Conservation (phyloP, 768 basidiomycete genomes). For the Pleurotus eryngii region DNA sequence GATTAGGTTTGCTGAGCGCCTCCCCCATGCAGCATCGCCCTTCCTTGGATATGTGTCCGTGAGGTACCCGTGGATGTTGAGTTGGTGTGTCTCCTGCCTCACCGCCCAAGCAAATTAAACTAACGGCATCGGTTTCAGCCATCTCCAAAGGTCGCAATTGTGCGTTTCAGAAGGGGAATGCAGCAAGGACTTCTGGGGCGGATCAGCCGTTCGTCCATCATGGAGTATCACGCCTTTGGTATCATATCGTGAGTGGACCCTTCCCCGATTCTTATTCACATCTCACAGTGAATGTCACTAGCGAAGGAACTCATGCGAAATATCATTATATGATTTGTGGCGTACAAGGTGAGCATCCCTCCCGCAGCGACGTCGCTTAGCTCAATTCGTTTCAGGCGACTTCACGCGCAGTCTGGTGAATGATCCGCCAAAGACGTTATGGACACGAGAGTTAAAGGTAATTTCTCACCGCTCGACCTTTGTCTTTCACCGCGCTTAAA, state of each 20-base stretch:
- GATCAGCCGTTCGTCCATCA: constrained; percentile 66
- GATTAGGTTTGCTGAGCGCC: background rate
- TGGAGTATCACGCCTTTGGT: constrained; percentile 84
- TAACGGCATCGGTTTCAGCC: constrained; percentile 41
- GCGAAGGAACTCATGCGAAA: constrained; percentile 69
- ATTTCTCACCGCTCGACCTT: background rate
- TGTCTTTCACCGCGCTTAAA: background rate
- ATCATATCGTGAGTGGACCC: constrained; percentile 61
- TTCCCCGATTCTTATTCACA: background rate
- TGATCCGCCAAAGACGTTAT: constrained; percentile 65
- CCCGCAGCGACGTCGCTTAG: background rate
- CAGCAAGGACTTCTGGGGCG: constrained; percentile 77
- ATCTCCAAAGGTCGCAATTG: constrained; percentile 73
- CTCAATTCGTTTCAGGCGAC: constrained; percentile 42
- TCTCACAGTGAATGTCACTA: constrained; percentile 1
- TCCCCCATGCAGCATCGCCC: constrained; percentile 45
- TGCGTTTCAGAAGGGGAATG: constrained; percentile 81
- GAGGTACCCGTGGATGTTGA: constrained; percentile 74
- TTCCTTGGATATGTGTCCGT: constrained; percentile 76
- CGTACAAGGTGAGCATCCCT: constrained; percentile 49
- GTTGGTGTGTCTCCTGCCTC: constrained; percentile 40
- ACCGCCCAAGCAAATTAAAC: constrained; percentile 6
- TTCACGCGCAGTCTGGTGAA: constrained; percentile 72
- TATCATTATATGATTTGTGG: constrained; percentile 82
- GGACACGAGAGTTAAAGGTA: constrained; percentile 82